Percentiles rank a stretch among this genome's conserved stretches.
phyloP scores from a whole-genome alignment of 805 yeast species.

The Cyberlindnera saturnus region DNA sequence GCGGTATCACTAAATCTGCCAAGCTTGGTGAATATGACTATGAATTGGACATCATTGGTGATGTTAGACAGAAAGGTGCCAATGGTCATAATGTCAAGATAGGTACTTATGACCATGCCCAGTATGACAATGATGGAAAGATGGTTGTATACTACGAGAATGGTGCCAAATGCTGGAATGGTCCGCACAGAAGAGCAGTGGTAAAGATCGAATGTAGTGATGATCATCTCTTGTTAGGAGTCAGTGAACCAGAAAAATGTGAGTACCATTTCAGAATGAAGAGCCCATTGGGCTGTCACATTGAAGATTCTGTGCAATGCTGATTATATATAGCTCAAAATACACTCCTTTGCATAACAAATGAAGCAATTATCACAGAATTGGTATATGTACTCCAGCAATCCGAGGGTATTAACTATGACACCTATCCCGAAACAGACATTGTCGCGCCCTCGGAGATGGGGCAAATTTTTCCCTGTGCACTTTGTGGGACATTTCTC shows the following conservation, averaged over 20 bases:
- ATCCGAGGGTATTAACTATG: neutral
- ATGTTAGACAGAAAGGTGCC: slow-evolving; percentile 50
- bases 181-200: slow-evolving; percentile 71
- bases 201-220: slow-evolving; percentile 66
- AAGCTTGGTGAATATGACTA: slow-evolving; percentile 69
- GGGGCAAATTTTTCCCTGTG: neutral
- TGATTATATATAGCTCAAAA: no score
- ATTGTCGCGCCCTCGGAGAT: slow-evolving; percentile 3
- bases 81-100: slow-evolving; percentile 40
- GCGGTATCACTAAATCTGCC: slow-evolving; percentile 39
- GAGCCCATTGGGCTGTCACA: slow-evolving; percentile 37
- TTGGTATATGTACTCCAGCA: neutral
- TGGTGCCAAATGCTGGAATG: slow-evolving; percentile 93
- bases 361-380: no score
- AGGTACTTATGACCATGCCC: slow-evolving; percentile 35
- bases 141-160: slow-evolving; percentile 36
- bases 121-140: slow-evolving; percentile 27
- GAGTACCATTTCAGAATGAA: slow-evolving; percentile 51
- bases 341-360: no score
- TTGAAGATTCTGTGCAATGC: neutral
- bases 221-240: slow-evolving; percentile 47
- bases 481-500: no score
- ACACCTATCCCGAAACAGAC: neutral
- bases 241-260: slow-evolving; percentile 87
- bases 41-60: slow-evolving; percentile 50